Percentiles rank a stretch among this genome's conserved stretches.
Conservation (phyloP, 306 rosid species). For the Rosa chinensis region DNA sequence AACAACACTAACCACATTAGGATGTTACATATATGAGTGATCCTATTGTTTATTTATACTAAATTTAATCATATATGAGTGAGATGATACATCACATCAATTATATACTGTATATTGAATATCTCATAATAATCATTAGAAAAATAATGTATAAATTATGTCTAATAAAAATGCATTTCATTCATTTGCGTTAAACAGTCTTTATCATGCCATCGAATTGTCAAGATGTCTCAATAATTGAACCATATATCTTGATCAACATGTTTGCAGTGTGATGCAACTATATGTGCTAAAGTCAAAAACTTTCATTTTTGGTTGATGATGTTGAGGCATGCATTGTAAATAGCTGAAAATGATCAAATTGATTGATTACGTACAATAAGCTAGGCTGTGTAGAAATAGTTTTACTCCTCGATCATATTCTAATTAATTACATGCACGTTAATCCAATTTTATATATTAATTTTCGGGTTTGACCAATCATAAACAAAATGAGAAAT, state of each 20-base stretch:
- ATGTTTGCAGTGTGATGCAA: not conserved
- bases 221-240: not conserved
- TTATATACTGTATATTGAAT: no score
- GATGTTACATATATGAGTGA: no score
- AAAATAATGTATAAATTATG: not conserved
- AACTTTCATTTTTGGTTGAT: not conserved
- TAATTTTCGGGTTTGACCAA: not conserved
- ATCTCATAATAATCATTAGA: no score
- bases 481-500: not conserved
- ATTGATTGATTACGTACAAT: not conserved
- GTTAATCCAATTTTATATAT: not conserved
- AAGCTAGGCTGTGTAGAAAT: not conserved
- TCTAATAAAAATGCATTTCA: not conserved
- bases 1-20: not conserved
- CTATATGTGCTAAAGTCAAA: not conserved
- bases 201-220: constrained; percentile 2
- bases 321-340: not conserved
- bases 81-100: no score
- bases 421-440: not conserved
- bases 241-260: not conserved
- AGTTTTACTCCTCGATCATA: constrained; percentile 3
- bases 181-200: not conserved
- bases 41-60: no score
- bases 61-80: no score
- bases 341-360: not conserved